Percentiles rank a stretch among this genome's conserved stretches.
These are phyloP conservation scores for Lentinula sp. DNA, from an alignment of 768 basidiomycete species.

Conservation along the genomic window DNA sequence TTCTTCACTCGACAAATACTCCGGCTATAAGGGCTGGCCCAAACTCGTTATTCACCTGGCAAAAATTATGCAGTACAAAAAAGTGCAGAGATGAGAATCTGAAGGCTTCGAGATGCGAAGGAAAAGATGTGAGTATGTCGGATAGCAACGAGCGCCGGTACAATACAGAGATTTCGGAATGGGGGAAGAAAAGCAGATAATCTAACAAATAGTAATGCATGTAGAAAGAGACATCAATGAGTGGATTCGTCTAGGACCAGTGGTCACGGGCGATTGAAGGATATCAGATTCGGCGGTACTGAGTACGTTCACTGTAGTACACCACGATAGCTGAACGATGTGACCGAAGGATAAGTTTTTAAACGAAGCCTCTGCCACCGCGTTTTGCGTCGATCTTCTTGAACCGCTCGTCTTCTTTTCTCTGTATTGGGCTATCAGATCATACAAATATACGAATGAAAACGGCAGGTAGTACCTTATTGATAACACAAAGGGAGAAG, in stretches of 20 bases:
- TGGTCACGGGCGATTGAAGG: background rate
- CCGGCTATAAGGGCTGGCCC: background rate
- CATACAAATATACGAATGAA: constrained; percentile 6
- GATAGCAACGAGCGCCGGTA: background rate
- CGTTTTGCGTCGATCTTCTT: constrained; percentile 86
- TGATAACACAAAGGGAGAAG: constrained; percentile 82
- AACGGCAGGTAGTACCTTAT: constrained; percentile 41
- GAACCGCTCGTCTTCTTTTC: constrained; percentile 79
- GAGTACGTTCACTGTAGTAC: background rate
- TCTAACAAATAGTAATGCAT: background rate
- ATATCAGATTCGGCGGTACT: background rate
- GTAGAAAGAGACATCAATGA: background rate
- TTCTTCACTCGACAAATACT: too few relatives aligned
- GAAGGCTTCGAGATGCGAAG: background rate
- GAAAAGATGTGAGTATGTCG: background rate
- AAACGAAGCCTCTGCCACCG: constrained; percentile 84
- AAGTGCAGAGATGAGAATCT: background rate
- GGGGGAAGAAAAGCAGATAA: background rate
- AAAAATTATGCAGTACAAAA: background rate
- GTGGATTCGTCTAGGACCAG: background rate
- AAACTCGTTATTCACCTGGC: constrained; percentile 2
- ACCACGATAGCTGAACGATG: background rate
- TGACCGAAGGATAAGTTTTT: constrained; percentile 13
- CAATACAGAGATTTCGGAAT: background rate
- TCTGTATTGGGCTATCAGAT: constrained; percentile 31